Evolutionary conservation across 1,284 basidiomycete species (phyloP), one percentile per base, ranked within the genome.

Genomic region (Fereydounia khargensis): DNA sequence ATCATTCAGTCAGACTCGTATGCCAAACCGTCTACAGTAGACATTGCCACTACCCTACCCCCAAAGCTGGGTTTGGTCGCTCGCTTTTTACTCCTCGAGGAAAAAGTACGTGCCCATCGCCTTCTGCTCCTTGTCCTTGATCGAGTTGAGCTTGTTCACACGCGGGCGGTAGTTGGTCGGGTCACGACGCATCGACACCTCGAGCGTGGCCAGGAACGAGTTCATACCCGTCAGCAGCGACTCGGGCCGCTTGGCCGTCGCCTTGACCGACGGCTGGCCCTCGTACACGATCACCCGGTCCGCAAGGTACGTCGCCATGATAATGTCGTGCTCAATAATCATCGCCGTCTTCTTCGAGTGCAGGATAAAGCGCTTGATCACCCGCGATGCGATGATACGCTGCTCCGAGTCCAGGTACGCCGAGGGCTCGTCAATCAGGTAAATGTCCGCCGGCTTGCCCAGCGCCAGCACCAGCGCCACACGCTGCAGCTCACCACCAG

Each of bases 111-210:
- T 58, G 34, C 72, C 72, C 17, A 57, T 62, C 7, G 64, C 50
- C 64, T 75, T 74, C 57, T 74, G 70, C 54, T 75, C 73, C 64
- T 75, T 75, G 50, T 75, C 73, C 59, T 75, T 75, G 47, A 75
- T 61, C 42, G 65, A 69, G 62, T 70, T 69, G 49, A 71, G 56
- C 63, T 75, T 75, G 70, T 75, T 75, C 33, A 75, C 68, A 21
- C 73, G 49, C 25, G 73, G 73, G 11, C 73, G 55, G 56, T 73
- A 61, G 47, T 72, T 75, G 37, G 71, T 74, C 13, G 71, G 71
- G 34, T 75, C 73, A 31, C 73, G 56, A 41, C 73, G 65, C 69
- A 75, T 74, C 43, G 64, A 69, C 10, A 75, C 73, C 28, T 75
- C 71, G 17, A 75, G 44, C 6, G 61, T 64, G 6, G 64, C 61